phyloP scores from a whole-genome alignment of 371 early-diverging fungal species.

The Mortierella sp. region DNA sequence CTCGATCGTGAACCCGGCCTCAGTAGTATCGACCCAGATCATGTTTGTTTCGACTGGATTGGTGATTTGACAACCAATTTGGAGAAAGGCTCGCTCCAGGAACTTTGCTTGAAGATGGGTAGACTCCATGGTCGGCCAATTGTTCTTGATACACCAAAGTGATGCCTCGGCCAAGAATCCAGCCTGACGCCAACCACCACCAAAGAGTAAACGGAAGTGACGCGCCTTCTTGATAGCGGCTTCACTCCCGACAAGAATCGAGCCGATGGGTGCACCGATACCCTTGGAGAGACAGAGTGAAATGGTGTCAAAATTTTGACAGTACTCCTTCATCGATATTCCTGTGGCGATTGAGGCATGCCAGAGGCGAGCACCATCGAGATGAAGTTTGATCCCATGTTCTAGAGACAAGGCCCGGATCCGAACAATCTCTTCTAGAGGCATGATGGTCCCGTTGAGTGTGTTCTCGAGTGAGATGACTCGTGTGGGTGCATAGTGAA shows the following conservation, averaged over 20 bases:
- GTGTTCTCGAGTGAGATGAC: slow-evolving; percentile 90
- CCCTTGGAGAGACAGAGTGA: slow-evolving; percentile 91
- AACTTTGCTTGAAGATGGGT: slow-evolving; percentile 71
- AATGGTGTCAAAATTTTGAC: slow-evolving; percentile 79
- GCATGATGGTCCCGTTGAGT: slow-evolving; percentile 78
- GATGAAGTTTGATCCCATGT: slow-evolving; percentile 72
- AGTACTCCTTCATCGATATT: slow-evolving; percentile 71
- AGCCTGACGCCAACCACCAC: slow-evolving; percentile 92
- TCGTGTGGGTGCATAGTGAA: slow-evolving; percentile 69
- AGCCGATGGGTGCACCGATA: slow-evolving; percentile 93
- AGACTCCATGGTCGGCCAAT: slow-evolving; percentile 66
- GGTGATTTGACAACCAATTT: slow-evolving; percentile 66
- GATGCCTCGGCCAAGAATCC: slow-evolving; percentile 80
- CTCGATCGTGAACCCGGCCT: slow-evolving; percentile 54
- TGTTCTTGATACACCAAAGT: slow-evolving; percentile 67
- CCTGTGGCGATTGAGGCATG: slow-evolving; percentile 81
- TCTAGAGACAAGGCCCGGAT: slow-evolving; percentile 69
- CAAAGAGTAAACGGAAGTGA: slow-evolving; percentile 86
- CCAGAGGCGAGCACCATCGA: slow-evolving; percentile 95
- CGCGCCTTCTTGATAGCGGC: slow-evolving; percentile 79
- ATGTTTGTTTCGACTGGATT: slow-evolving; percentile 86
- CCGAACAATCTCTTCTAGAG: slow-evolving; percentile 69
- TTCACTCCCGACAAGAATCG: slow-evolving; percentile 75
- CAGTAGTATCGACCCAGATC: slow-evolving; percentile 73
- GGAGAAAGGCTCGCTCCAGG: slow-evolving; percentile 66